Evolutionary conservation across 2,329 filamentous ascomycete species (phyloP).

Genomic region (Apiospora arundinis): DNA sequence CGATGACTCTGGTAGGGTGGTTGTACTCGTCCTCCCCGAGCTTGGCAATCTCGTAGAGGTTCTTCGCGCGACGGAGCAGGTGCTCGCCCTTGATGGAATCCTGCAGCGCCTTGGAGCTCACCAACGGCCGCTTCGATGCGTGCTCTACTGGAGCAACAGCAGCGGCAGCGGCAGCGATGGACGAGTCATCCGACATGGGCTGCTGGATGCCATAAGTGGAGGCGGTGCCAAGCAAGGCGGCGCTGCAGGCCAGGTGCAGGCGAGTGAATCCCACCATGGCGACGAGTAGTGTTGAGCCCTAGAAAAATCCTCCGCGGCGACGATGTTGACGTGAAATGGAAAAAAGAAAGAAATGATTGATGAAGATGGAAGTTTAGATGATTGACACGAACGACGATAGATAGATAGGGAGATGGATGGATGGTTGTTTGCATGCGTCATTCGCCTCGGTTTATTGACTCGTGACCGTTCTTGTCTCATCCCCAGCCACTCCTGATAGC

Average conservation of each 20-base stretch:
- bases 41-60: constrained; percentile 68
- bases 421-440: constrained; percentile 2
- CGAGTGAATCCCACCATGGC: constrained; percentile 20
- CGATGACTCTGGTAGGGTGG: constrained; percentile 75
- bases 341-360: not conserved
- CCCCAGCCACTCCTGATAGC: constrained; percentile 21
- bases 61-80: constrained; percentile 64
- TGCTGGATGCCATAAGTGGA: constrained; percentile 20
- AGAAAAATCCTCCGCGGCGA: too few species aligned
- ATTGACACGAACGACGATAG: not conserved
- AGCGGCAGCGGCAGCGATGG: not conserved
- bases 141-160: not conserved
- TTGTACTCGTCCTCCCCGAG: constrained; percentile 64
- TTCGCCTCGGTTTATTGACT: constrained; percentile 3
- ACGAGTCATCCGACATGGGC: constrained; percentile 11
- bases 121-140: constrained; percentile 41
- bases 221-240: constrained; percentile 9
- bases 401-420: not conserved
- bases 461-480: constrained; percentile 8
- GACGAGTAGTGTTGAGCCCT: not conserved
- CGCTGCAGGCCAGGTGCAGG: constrained; percentile 16
- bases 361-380: not conserved
- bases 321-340: not conserved
- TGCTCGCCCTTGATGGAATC: constrained; percentile 59
- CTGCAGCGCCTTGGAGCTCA: constrained; percentile 63